Percentiles rank a stretch among this genome's conserved stretches.
These are phyloP conservation scores for Trypanosoma congolense DNA, from an alignment of 208 protist genomes.

Conservation along the genomic window DNA sequence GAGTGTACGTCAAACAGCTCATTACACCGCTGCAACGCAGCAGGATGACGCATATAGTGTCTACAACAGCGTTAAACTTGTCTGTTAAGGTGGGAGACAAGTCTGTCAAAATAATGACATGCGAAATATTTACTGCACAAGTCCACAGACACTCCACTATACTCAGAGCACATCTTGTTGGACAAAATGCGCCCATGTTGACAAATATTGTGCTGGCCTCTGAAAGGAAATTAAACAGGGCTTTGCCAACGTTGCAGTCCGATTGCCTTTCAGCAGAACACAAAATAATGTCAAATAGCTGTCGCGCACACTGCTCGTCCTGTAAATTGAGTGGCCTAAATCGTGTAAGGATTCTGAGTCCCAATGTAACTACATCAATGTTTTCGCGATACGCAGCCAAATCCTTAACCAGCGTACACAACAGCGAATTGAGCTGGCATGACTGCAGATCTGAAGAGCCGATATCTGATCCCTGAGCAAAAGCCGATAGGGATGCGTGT, in stretches of 20 bases:
- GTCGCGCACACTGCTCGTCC: conserved; percentile 3
- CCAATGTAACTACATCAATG: conserved; percentile 15
- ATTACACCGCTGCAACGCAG: conserved; percentile 16
- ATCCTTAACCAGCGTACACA: conserved; percentile 16
- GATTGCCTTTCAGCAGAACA: conserved; percentile 14
- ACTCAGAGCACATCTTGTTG: conserved; percentile 7
- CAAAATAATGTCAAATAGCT: conserved; percentile 25
- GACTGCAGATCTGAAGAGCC: neutral
- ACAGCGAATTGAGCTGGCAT: conserved; percentile 11
- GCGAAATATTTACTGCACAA: conserved; percentile 24
- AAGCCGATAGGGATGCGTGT: conserved; percentile 5
- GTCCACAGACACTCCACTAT: conserved; percentile 32
- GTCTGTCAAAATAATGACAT: conserved; percentile 30
- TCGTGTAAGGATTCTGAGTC: conserved; percentile 9
- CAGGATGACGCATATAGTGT: conserved; percentile 29
- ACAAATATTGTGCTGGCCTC: conserved; percentile 20
- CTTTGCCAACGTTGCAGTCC: conserved; percentile 1
- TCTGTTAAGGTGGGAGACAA: conserved; percentile 17
- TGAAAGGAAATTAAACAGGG: conserved; percentile 10
- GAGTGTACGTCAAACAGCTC: conserved; percentile 24
- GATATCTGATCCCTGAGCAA: neutral
- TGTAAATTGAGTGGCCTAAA: conserved; percentile 12
- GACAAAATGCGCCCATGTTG: conserved; percentile 13
- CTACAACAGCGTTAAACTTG: conserved; percentile 30
- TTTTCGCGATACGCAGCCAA: conserved; percentile 11